Evolutionary conservation across 306 rosid genomes (phyloP).

Genomic region (Cucumis cinereus): DNA sequence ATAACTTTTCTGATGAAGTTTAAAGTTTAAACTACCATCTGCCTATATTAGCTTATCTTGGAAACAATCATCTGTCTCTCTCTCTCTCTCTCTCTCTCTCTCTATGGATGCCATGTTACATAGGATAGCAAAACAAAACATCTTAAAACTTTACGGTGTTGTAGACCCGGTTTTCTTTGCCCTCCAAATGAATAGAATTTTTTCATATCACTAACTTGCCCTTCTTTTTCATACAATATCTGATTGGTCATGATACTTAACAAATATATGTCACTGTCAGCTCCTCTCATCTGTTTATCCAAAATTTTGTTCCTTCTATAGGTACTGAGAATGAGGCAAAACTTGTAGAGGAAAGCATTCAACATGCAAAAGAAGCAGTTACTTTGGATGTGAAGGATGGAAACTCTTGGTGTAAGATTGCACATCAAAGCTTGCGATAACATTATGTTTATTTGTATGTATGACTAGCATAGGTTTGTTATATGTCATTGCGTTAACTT

Average conservation of each 20-base stretch:
- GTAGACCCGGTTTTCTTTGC: not conserved
- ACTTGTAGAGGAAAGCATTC: constrained; percentile 91
- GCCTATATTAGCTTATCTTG: not conserved
- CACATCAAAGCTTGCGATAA: not conserved
- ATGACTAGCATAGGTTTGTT: not conserved
- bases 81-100: not conserved
- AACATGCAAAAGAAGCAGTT: constrained; percentile 82
- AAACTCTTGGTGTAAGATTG: constrained; percentile 80
- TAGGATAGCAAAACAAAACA: not conserved
- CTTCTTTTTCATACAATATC: not conserved
- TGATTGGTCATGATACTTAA: not conserved
- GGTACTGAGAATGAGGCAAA: constrained; percentile 75
- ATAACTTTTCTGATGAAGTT: not conserved
- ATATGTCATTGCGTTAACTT: not conserved
- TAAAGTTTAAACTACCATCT: not conserved
- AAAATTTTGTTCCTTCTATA: constrained; percentile 14
- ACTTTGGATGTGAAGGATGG: constrained; percentile 92
- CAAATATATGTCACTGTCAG: not conserved
- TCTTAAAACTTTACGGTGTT: not conserved
- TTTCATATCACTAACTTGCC: not conserved
- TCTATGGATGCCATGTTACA: not conserved
- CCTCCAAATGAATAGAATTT: not conserved
- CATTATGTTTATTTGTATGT: not conserved
- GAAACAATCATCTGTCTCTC: not conserved
- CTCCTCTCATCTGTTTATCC: not conserved